Conservation (phyloP, 106 monocot genomes). For the Allium sativum region DNA sequence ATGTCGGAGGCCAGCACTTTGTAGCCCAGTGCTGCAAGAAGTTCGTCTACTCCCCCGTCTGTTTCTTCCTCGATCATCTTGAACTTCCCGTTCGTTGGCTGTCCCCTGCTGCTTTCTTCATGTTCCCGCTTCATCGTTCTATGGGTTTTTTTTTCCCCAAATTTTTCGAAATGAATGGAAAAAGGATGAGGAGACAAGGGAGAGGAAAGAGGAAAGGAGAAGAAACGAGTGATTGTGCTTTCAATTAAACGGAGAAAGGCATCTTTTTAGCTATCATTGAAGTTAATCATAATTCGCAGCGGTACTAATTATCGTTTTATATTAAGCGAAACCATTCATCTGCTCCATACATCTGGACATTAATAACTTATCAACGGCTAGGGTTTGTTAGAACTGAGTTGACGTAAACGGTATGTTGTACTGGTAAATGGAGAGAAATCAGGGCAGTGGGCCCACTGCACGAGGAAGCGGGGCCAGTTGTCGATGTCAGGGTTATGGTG, state of each 20-base stretch:
- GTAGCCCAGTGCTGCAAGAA: slow-evolving; percentile 65
- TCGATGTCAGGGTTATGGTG: too few species aligned
- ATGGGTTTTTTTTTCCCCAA: not conserved
- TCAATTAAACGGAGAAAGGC: slow-evolving; percentile 6
- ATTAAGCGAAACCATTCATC: too few species aligned
- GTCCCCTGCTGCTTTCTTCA: slow-evolving; percentile 13
- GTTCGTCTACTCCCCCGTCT: slow-evolving; percentile 55
- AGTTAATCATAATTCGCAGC: too few species aligned
- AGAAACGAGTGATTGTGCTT: not conserved
- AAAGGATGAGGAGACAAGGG: not conserved
- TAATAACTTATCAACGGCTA: too few species aligned
- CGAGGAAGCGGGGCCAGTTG: too few species aligned
- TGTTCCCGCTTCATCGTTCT: slow-evolving; percentile 30
- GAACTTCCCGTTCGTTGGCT: not conserved
- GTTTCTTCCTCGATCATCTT: slow-evolving; percentile 12
- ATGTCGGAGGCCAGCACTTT: slow-evolving; percentile 78
- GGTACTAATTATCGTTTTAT: too few species aligned
- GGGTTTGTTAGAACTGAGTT: too few species aligned
- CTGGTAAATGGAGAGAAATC: too few species aligned
- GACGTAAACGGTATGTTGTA: too few species aligned
- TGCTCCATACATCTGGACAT: too few species aligned
- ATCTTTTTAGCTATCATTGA: not conserved
- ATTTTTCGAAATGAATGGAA: not conserved
- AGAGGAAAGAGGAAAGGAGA: not conserved
- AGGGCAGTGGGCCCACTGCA: too few species aligned